Base-by-base conservation (phyloP, 805 yeast genomes). In the Torulaspora indica region DNA sequence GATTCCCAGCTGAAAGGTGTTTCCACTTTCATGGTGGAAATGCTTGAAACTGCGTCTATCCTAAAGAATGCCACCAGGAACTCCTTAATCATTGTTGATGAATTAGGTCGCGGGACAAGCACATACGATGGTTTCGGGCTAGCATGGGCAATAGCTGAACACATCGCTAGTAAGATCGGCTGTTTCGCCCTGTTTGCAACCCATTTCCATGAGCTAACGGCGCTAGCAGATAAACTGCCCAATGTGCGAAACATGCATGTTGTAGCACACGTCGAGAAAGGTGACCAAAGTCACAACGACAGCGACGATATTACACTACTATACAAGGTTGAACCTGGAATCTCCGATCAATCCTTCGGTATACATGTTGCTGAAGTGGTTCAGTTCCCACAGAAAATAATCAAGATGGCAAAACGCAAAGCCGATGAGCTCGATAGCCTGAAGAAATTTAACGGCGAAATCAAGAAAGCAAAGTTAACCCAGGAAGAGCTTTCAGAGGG, bases 101-200 rank as follows among this genome's bases (percentile, higher is more conserved):
- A 93, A 66, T 73, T 93, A 45, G 98, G 98, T 4, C 79, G 98
- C 60, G 75, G 77, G 31, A 72, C 77, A 2, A 74, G 81, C 36
- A 85, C 98, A 0, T 91, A 90, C 64, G 98, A 93, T 66, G 98
- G 98, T 0, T 93, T 93, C 70, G 98, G 98, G 0, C 73, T 93
- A 32, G 98, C 98, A 0, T 93, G 96, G 95, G 84, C 97, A 0
- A 93, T 93, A 43, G 84, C 91, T 52, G 95, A 90, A 59, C 81
- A 82, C 64, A 79, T 91, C 47, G 82, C 93, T 2, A 72, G 72
- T 14, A 72, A 82, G 40, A 75, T 85, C 40, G 73, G 76, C 40
- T 82, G 96, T 51, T 88, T 89, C 65, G 80, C 95, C 0, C 60
- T 93, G 45, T 93, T 93, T 73, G 98, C 98, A 0, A 93, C 98